Evolutionary conservation across 1,284 basidiomycete genomes (phyloP), one percentile per base, ranked within the genome.

Genomic region (Fomes fomentarius): DNA sequence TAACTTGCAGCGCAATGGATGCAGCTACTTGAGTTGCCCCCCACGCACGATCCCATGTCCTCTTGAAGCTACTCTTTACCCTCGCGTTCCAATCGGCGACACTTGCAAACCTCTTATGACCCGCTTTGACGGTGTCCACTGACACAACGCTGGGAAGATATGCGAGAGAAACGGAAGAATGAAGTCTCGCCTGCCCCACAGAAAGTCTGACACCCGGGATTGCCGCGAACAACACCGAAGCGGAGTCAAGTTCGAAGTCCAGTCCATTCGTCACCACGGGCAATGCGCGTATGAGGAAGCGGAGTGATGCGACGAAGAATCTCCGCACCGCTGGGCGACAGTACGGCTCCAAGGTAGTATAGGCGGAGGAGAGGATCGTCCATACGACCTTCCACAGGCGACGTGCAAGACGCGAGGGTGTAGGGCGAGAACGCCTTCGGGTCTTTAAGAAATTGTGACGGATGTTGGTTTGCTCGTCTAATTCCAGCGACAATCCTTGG

Each of bases 21-120:
- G 79, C 78, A 17, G 74, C 76, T 24, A 83, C 86, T 53, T 78
- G 78, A 38, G 81, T 84, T 44, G 76, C 77, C 21, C 84, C 87
- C 75, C 86, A 81, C 25, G 86, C 87, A 46, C 82, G 76, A 52
- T 87, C 83, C 76, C 87, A 80, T 35, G 87, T 83, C 52, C 86
- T 75, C 14, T 73, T 76, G 44, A 88, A 73, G 59, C 87, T 84
- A 47, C 76, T 78, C 40, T 76, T 76, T 49, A 90, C 68, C 35
- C 84, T 78, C 19, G 76, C 78, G 63, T 80, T 84, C 84, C 83
- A 86, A 15, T 81, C 79, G 1, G 79, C 76, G 68, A 87, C 77
- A 58, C 82, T 78, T 56, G 69, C 55, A 66, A 69, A 75, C 48
- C 48, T 57, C 52, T 53, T 71, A 46, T 71, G 69, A 0, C 56